A percentile compares a stretch with the other conserved stretches of the same genome.
phyloP scores from a whole-genome alignment of 2,329 filamentous ascomycete genomes.

The Reticulascus tulasneorum region DNA sequence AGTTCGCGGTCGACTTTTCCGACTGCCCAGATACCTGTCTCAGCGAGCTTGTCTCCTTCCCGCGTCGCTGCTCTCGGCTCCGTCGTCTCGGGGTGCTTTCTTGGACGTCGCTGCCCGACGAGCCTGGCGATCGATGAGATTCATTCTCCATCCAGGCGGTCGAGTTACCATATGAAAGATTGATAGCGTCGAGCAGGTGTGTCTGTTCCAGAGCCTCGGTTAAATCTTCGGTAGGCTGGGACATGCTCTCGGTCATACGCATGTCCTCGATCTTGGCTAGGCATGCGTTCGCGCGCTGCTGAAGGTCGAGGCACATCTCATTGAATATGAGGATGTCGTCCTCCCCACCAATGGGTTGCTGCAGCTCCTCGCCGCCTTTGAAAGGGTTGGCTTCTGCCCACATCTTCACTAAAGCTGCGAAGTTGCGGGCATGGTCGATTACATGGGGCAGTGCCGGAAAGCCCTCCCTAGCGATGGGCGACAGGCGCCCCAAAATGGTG shows the following conservation, averaged over 20 bases:
- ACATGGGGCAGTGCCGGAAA: constrained; percentile 92
- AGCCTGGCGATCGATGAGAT: constrained; percentile 9
- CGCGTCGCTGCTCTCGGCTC: constrained; percentile 13
- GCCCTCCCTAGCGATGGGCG: constrained; percentile 78
- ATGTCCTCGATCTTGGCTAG: constrained; percentile 44
- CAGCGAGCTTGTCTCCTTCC: constrained; percentile 9
- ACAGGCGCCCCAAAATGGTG: constrained; percentile 79
- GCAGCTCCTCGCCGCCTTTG: constrained; percentile 16
- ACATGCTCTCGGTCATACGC: constrained; percentile 32
- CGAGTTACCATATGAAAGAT: constrained; percentile 30
- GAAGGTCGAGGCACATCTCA: constrained; percentile 44
- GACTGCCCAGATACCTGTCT: constrained; percentile 16
- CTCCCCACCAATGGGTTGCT: constrained; percentile 20
- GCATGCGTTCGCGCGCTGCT: constrained; percentile 48
- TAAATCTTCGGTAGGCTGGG: constrained; percentile 31
- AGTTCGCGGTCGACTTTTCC: constrained; percentile 14
- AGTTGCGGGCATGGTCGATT: constrained; percentile 82
- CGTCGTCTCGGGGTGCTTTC: constrained; percentile 4
- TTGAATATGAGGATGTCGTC: constrained; percentile 53
- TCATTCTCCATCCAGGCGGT: constrained; percentile 27
- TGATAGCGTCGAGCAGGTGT: constrained; percentile 32
- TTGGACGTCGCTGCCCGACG: constrained; percentile 19
- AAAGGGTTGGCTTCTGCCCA: constrained; percentile 60
- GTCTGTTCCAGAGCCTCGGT: constrained; percentile 46
- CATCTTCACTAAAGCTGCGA: constrained; percentile 76